Evolutionary conservation across 2,329 filamentous ascomycete species (phyloP).

Genomic region (Gnomoniopsis smithogilvyi): DNA sequence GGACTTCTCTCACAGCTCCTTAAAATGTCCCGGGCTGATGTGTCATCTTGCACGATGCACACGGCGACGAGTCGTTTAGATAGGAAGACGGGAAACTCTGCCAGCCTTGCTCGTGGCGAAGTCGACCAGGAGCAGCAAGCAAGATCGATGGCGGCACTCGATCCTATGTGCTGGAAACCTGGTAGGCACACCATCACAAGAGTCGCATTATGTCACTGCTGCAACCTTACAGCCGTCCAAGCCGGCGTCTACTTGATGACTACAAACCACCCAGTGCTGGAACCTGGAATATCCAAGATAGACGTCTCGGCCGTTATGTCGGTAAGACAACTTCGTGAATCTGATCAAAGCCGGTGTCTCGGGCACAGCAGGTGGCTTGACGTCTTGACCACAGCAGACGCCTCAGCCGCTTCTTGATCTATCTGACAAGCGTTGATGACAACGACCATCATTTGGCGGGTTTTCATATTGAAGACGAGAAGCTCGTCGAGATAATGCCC

Average conservation of each 20-base stretch:
- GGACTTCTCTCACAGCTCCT: background rate
- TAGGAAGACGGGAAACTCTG: background rate
- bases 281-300: background rate
- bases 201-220: constrained; percentile 4
- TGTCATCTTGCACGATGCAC: background rate
- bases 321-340: background rate
- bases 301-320: background rate
- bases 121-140: background rate
- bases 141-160: background rate
- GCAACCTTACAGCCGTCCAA: background rate
- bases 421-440: background rate
- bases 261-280: background rate
- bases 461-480: too few species aligned
- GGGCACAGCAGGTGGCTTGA: background rate
- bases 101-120: background rate
- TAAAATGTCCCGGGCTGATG: background rate
- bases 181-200: background rate
- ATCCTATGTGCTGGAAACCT: background rate
- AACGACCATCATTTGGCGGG: background rate
- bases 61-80: background rate
- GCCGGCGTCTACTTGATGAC: background rate
- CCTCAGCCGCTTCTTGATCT: background rate
- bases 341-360: background rate
- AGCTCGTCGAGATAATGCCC: too few species aligned
- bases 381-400: background rate